Conservation (phyloP, 2,329 filamentous ascomycete genomes). For the Paecilomyces dactylethromorphus region DNA sequence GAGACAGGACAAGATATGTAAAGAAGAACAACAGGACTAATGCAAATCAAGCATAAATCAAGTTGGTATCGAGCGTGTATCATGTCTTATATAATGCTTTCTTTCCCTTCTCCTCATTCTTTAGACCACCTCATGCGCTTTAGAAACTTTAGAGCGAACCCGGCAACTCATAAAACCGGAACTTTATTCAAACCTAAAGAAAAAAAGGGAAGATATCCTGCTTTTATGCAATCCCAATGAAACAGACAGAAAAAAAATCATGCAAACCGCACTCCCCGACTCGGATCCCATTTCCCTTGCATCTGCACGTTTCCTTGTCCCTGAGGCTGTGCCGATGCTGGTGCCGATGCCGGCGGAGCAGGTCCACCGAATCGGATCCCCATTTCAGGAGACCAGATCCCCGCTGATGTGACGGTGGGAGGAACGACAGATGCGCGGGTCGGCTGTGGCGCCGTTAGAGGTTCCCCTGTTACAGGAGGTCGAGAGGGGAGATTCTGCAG, state of each 20-base stretch:
- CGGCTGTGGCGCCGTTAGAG: slow-evolving; percentile 42
- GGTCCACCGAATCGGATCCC: slow-evolving; percentile 67
- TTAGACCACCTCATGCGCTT: too few species aligned
- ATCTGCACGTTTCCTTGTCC: slow-evolving; percentile 14
- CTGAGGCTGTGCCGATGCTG: slow-evolving; percentile 4
- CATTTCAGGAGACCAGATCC: slow-evolving; percentile 73
- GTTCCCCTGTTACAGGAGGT: slow-evolving; percentile 21
- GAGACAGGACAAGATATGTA: not conserved
- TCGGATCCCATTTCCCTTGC: slow-evolving; percentile 54
- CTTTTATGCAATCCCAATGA: not conserved
- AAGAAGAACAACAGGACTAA: not conserved
- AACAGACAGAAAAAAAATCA: slow-evolving; percentile 10
- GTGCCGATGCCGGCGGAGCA: slow-evolving; percentile 12
- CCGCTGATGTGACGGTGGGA: slow-evolving; percentile 47
- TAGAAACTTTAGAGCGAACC: too few species aligned
- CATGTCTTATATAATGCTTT: not conserved
- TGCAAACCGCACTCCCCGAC: slow-evolving; percentile 51
- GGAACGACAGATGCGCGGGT: slow-evolving; percentile 38
- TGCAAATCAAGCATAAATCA: not conserved
- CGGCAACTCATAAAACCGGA: too few species aligned
- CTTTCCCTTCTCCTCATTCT: not conserved
- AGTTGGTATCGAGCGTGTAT: not conserved
- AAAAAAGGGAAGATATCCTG: not conserved
- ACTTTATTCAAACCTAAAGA: not conserved
- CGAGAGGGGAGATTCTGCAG: slow-evolving; percentile 37